These are phyloP conservation scores for Heliamphora pulchella DNA, from an alignment of 179 eudicot genomes.

Conservation along the genomic window DNA sequence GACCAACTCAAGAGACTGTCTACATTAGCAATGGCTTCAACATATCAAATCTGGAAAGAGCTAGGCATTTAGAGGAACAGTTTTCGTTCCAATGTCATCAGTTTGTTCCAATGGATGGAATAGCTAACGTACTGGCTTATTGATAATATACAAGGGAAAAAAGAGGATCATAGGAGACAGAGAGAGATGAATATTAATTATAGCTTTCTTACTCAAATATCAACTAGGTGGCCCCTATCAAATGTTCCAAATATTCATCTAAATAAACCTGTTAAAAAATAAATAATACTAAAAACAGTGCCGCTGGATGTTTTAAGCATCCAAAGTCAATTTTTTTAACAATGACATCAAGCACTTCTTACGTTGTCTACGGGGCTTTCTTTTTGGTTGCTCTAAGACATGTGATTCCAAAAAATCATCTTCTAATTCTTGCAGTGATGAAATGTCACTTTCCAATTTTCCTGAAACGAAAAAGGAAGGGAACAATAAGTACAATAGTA, in stretches of 20 bases:
- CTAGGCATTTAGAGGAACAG: background rate
- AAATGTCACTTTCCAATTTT: conserved; percentile 24
- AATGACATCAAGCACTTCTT: conserved; percentile 26
- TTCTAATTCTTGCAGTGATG: conserved; percentile 18
- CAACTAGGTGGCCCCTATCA: background rate
- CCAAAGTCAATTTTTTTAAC: background rate
- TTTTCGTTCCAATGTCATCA: background rate
- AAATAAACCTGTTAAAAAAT: background rate
- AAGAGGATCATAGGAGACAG: background rate
- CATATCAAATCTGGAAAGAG: background rate
- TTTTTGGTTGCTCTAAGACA: conserved; percentile 22
- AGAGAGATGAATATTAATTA: background rate
- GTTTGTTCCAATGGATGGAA: background rate
- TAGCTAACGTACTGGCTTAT: background rate
- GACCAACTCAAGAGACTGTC: background rate
- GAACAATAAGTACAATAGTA: background rate
- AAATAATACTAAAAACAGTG: background rate
- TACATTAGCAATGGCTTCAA: background rate
- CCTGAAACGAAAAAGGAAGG: conserved; percentile 19
- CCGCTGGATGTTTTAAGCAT: background rate
- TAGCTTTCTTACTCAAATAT: background rate
- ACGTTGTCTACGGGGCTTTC: conserved; percentile 47
- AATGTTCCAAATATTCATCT: background rate
- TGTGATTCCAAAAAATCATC: conserved; percentile 21
- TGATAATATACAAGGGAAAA: background rate